These are phyloP conservation scores for Fusarium domesticum DNA, from an alignment of 2,329 filamentous ascomycete genomes.

Conservation along the genomic window DNA sequence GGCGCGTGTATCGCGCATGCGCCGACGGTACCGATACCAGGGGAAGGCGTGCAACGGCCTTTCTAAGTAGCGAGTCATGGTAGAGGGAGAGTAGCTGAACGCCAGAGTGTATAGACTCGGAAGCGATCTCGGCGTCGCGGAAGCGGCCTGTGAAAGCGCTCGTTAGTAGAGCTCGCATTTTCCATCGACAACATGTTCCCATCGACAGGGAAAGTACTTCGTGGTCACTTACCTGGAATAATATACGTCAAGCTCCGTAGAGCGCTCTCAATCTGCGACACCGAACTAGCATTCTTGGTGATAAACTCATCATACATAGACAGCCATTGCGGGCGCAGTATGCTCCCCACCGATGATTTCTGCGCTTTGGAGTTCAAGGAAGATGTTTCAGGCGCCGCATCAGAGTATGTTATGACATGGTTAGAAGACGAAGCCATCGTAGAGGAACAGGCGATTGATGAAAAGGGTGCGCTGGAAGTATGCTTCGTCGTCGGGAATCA, in stretches of 20 bases:
- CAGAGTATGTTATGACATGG: neutral
- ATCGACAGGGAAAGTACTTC: neutral
- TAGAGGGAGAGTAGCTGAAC: constrained; percentile 90
- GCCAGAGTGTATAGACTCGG: constrained; percentile 84
- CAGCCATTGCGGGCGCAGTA: constrained; percentile 63
- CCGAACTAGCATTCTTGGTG: constrained; percentile 87
- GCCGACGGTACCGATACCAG: constrained; percentile 52
- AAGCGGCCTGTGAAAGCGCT: constrained; percentile 61
- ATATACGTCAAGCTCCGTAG: constrained; percentile 93
- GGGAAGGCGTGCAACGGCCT: constrained; percentile 57
- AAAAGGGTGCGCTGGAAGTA: too few species aligned
- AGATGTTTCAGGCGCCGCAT: neutral
- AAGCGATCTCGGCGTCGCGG: constrained; percentile 89
- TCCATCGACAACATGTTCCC: too few species aligned
- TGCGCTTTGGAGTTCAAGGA: constrained; percentile 12
- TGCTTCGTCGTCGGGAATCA: too few species aligned
- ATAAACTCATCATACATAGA: constrained; percentile 84
- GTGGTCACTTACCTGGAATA: constrained; percentile 66
- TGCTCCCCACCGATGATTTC: constrained; percentile 29
- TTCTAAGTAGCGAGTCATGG: constrained; percentile 81
- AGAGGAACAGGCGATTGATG: neutral
- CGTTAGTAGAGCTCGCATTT: constrained; percentile 9
- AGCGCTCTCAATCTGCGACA: constrained; percentile 92
- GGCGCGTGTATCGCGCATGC: constrained; percentile 64
- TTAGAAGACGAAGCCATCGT: neutral